Evolutionary conservation across 805 yeast genomes (phyloP).

Genomic region (Metschnikowia lochheadii): DNA sequence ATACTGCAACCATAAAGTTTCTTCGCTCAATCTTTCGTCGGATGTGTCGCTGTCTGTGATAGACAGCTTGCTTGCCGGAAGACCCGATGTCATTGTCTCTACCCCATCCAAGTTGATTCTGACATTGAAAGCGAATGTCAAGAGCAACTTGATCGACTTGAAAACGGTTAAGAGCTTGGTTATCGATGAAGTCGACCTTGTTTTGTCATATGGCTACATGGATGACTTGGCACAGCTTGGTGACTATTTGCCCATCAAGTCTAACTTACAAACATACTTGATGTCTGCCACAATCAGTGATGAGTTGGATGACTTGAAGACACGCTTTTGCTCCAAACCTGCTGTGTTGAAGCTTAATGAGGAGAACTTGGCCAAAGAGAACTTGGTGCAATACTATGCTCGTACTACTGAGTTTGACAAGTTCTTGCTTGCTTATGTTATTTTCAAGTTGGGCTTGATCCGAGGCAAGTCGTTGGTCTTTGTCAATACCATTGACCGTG

Average conservation of each 20-base stretch:
- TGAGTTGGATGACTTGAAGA: constrained; percentile 73
- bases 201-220: constrained; percentile 83
- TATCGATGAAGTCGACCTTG: constrained; percentile 92
- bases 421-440: constrained; percentile 84
- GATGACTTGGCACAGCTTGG: constrained; percentile 74
- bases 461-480: constrained; percentile 88
- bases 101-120: constrained; percentile 79
- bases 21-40: constrained; percentile 63
- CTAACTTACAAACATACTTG: constrained; percentile 78
- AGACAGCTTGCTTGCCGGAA: constrained; percentile 61
- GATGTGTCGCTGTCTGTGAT: constrained; percentile 66
- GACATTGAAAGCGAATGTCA: constrained; percentile 41
- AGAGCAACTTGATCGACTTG: constrained; percentile 45
- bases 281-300: constrained; percentile 96
- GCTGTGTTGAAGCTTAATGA: constrained; percentile 77
- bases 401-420: constrained; percentile 87
- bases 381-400: constrained; percentile 80
- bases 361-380: constrained; percentile 46
- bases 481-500: constrained; percentile 93
- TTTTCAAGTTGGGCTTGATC: constrained; percentile 80
- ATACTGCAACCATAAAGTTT: constrained; percentile 66
- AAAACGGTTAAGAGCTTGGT: constrained; percentile 64
- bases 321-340: constrained; percentile 75
- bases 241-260: constrained; percentile 62
- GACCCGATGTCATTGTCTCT: constrained; percentile 77